Evolutionary conservation across 305 asterid genomes (phyloP).

Genomic region (Fraxinus sp.): DNA sequence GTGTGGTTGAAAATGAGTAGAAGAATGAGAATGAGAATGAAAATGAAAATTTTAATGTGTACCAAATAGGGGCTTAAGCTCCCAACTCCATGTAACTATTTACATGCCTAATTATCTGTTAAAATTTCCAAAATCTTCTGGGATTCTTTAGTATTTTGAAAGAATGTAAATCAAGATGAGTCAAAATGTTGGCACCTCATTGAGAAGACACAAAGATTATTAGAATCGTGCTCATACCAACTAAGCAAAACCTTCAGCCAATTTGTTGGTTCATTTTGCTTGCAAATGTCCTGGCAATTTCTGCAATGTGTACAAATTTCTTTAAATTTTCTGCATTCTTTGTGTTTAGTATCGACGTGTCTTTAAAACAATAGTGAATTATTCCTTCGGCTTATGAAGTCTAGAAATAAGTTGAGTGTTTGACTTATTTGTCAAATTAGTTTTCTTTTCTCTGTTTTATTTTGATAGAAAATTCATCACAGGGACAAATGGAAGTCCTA

Average conservation of each 20-base stretch:
- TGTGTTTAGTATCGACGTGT: not conserved
- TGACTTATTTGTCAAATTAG: not conserved
- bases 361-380: not conserved
- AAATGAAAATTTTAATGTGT: no score
- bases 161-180: not conserved
- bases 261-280: not conserved
- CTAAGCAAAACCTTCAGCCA: not conserved
- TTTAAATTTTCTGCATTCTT: not conserved
- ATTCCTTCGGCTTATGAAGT: not conserved
- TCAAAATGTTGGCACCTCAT: not conserved
- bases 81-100: not conserved
- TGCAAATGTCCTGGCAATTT: not conserved
- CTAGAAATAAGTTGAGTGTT: not conserved
- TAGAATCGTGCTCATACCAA: not conserved
- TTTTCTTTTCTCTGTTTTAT: not conserved
- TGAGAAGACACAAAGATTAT: not conserved
- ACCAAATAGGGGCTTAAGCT: not conserved
- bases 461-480: not conserved
- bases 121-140: not conserved
- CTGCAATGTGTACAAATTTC: not conserved
- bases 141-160: not conserved
- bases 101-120: not conserved
- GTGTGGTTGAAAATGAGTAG: no score
- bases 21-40: no score
- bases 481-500: conserved; percentile 42